These are phyloP conservation scores for Protomyces pachydermus DNA, from an alignment of 1,139 yeast species.

Conservation along the genomic window DNA sequence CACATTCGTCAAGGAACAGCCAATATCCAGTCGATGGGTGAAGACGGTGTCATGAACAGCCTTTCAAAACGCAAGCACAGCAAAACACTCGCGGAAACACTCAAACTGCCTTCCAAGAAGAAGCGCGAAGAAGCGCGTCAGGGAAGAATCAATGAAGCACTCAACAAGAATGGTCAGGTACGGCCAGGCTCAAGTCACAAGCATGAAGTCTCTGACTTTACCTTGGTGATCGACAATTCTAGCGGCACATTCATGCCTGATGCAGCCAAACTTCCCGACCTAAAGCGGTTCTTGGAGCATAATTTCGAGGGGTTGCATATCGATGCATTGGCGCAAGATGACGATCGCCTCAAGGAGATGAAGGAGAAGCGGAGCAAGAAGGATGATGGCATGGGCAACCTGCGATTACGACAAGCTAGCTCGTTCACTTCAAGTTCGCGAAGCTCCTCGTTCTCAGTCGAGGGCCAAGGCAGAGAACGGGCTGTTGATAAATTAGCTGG, in stretches of 20 bases:
- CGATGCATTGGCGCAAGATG: slow-evolving; percentile 17
- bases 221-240: slow-evolving; percentile 24
- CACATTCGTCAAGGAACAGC: slow-evolving; percentile 4
- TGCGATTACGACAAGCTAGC: neutral
- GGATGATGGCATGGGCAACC: slow-evolving; percentile 5
- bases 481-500: neutral
- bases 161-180: neutral
- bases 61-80: neutral
- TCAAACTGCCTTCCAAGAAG: neutral
- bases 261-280: slow-evolving; percentile 9
- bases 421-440: neutral
- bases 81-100: neutral
- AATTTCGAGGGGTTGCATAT: slow-evolving; percentile 17
- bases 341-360: slow-evolving; percentile 7
- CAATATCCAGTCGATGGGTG: slow-evolving; percentile 2
- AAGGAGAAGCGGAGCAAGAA: slow-evolving; percentile 8
- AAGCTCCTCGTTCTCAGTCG: neutral
- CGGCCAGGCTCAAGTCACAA: neutral
- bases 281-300: slow-evolving; percentile 10
- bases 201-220: slow-evolving; percentile 22
- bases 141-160: neutral
- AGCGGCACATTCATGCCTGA: slow-evolving; percentile 26
- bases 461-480: neutral
- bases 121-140: neutral
- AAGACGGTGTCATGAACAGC: neutral